Percentiles rank a stretch among this genome's conserved stretches.
Conservation (phyloP, 1,284 basidiomycete species). For the Ceraceosorus guamensis region DNA sequence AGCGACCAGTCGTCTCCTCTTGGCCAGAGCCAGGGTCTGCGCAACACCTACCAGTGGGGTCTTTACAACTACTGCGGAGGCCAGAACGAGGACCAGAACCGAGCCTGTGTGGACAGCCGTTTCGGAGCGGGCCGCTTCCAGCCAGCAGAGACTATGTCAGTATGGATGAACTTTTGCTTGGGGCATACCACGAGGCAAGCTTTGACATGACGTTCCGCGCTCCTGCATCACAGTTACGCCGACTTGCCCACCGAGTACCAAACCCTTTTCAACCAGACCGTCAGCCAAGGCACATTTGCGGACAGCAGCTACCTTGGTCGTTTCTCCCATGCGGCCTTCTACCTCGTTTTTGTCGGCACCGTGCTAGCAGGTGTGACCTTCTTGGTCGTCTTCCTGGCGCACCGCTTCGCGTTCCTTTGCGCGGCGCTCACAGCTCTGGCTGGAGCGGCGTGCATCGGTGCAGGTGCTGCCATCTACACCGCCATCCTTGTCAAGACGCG, state of each 20-base stretch:
- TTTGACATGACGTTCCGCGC: too few relatives aligned
- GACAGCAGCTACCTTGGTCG: slow-evolving; percentile 25
- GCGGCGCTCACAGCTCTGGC: neutral
- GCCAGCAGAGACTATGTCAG: slow-evolving; percentile 15
- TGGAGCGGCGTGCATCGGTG: neutral
- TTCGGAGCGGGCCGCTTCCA: slow-evolving; percentile 30
- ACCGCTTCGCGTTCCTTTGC: slow-evolving; percentile 36
- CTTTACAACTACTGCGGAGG: slow-evolving; percentile 38
- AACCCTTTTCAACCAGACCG: slow-evolving; percentile 10
- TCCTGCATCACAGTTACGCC: neutral
- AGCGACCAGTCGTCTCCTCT: slow-evolving; percentile 14
- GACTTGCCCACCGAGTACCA: slow-evolving; percentile 6
- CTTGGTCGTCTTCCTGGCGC: slow-evolving; percentile 28
- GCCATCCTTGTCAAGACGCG: slow-evolving; percentile 32
- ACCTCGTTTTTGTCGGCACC: slow-evolving; percentile 42
- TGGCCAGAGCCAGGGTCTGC: slow-evolving; percentile 21
- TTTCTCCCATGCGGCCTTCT: slow-evolving; percentile 34
- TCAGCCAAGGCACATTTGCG: slow-evolving; percentile 18
- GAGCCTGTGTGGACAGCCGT: slow-evolving; percentile 14
- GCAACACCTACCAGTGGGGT: slow-evolving; percentile 30
- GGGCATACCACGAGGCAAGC: too few relatives aligned
- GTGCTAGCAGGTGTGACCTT: slow-evolving; percentile 37
- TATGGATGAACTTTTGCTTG: too few relatives aligned
- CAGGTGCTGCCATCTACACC: slow-evolving; percentile 20
- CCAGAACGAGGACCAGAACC: slow-evolving; percentile 1